These are phyloP conservation scores for Sutorius eximius DNA, from an alignment of 1,284 basidiomycete species.

Conservation along the genomic window DNA sequence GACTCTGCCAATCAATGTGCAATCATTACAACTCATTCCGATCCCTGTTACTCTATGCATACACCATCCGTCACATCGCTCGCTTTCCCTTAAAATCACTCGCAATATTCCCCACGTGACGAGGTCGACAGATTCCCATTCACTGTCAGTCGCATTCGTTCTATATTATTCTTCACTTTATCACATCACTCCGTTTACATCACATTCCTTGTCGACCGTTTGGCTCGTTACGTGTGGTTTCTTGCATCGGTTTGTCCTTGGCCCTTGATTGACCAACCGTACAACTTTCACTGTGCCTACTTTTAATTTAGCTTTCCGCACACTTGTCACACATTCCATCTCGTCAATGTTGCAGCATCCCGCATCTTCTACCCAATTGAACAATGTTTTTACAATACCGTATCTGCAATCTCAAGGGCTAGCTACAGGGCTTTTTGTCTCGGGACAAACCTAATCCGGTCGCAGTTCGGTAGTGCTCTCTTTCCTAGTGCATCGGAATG, in stretches of 20 bases:
- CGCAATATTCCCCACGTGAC: slow-evolving; percentile 40
- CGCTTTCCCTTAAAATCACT: slow-evolving; percentile 40
- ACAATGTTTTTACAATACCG: slow-evolving; percentile 40
- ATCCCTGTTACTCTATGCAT: slow-evolving; percentile 51
- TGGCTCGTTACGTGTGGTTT: slow-evolving; percentile 38
- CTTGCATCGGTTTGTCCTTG: slow-evolving; percentile 34
- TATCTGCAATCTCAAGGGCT: slow-evolving; percentile 34
- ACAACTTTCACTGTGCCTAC: slow-evolving; percentile 33
- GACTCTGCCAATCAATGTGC: slow-evolving; percentile 39
- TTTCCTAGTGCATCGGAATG: slow-evolving; percentile 10
- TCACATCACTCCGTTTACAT: slow-evolving; percentile 47
- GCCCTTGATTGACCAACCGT: slow-evolving; percentile 30
- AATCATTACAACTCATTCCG: slow-evolving; percentile 50
- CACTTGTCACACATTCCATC: slow-evolving; percentile 39
- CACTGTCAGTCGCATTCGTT: slow-evolving; percentile 47
- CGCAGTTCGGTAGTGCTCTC: slow-evolving; percentile 2
- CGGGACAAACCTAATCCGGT: slow-evolving; percentile 6
- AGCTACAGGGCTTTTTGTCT: slow-evolving; percentile 13
- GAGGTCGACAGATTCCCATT: slow-evolving; percentile 43
- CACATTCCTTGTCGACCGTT: slow-evolving; percentile 36
- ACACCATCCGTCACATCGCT: slow-evolving; percentile 42
- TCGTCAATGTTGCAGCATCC: slow-evolving; percentile 53
- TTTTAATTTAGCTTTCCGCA: slow-evolving; percentile 34
- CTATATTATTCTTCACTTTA: slow-evolving; percentile 81
- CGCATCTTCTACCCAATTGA: slow-evolving; percentile 42